Evolutionary conservation across 2,329 filamentous ascomycete species (phyloP).

Genomic region (Penicillium digitatum): DNA sequence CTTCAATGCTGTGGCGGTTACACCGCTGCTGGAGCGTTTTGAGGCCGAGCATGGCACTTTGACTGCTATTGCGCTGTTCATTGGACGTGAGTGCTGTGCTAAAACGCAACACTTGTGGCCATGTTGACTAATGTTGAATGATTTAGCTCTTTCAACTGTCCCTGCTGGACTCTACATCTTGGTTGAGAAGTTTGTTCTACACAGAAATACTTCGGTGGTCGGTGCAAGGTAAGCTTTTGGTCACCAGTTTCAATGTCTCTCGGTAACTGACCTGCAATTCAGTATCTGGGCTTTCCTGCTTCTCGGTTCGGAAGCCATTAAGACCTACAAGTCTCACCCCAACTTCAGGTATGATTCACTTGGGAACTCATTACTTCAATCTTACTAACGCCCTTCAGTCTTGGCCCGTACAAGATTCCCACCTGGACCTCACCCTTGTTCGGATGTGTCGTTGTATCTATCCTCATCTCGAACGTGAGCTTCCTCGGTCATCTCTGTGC

Average conservation of each 20-base stretch:
- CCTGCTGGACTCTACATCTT: conserved; percentile 78
- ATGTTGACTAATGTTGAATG: conserved; percentile 17
- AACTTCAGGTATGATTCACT: conserved; percentile 56
- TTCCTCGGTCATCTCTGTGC: conserved; percentile 83
- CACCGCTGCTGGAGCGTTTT: conserved; percentile 88
- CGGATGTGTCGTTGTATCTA: conserved; percentile 67
- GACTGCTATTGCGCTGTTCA: conserved; percentile 79
- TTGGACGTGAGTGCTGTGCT: conserved; percentile 67
- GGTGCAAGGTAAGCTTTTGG: conserved; percentile 66
- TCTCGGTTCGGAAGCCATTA: conserved; percentile 77
- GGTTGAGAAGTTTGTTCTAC: conserved; percentile 69
- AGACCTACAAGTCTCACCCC: conserved; percentile 77
- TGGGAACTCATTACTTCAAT: neutral
- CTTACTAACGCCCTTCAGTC: conserved; percentile 35
- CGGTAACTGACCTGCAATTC: conserved; percentile 12
- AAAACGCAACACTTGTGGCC: neutral
- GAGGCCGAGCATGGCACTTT: conserved; percentile 89
- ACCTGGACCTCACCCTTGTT: conserved; percentile 90
- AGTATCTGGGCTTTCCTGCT: conserved; percentile 93
- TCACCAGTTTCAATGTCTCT: neutral
- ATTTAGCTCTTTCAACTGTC: conserved; percentile 69
- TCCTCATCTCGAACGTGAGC: conserved; percentile 75
- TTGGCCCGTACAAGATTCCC: conserved; percentile 68
- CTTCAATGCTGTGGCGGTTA: conserved; percentile 73
- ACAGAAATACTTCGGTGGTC: conserved; percentile 68